Percentiles rank a stretch among this genome's conserved stretches.
These are phyloP conservation scores for Alnus rubra DNA, from an alignment of 306 rosid species.

Conservation along the genomic window DNA sequence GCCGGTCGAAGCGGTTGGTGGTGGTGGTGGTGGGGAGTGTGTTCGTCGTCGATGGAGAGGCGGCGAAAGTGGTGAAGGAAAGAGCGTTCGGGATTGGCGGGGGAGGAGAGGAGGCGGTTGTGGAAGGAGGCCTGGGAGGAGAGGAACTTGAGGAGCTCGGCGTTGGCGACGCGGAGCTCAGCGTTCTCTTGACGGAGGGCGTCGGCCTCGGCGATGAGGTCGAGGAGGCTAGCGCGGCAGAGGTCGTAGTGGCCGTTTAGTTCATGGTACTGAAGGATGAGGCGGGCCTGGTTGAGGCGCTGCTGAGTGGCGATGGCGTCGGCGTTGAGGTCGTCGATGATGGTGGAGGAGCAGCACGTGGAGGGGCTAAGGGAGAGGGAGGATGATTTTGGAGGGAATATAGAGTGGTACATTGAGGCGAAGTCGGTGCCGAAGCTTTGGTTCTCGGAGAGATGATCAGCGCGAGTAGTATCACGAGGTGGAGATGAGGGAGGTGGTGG, in stretches of 20 bases:
- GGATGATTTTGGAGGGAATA: constrained; percentile 39
- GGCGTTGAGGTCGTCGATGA: background rate
- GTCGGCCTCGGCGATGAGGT: constrained; percentile 32
- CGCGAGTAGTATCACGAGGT: background rate
- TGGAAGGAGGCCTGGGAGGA: constrained; percentile 36
- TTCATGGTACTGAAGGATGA: constrained; percentile 40
- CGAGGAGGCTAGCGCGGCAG: constrained; percentile 35
- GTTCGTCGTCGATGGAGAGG: constrained; percentile 39
- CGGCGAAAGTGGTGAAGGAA: constrained; percentile 19
- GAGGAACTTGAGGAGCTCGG: constrained; percentile 41
- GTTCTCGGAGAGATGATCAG: background rate
- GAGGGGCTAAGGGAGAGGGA: constrained; percentile 47
- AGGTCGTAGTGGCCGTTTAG: constrained; percentile 34
- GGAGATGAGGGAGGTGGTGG: background rate
- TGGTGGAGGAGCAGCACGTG: constrained; percentile 32
- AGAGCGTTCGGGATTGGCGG: constrained; percentile 3
- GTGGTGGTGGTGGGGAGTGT: constrained; percentile 46
- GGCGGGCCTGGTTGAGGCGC: constrained; percentile 45
- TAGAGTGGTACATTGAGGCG: constrained; percentile 37
- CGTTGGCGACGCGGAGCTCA: constrained; percentile 41
- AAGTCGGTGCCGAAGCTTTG: constrained; percentile 37
- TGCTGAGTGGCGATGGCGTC: constrained; percentile 27
- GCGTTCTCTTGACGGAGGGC: constrained; percentile 44
- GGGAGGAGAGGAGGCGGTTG: constrained; percentile 29
- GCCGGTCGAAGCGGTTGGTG: constrained; percentile 32